A percentile compares a stretch with the other conserved stretches of the same genome.
Evolutionary conservation across 225 moss, liverwort and hornwort genomes (phyloP).

Genomic region (Neckera pumila): DNA sequence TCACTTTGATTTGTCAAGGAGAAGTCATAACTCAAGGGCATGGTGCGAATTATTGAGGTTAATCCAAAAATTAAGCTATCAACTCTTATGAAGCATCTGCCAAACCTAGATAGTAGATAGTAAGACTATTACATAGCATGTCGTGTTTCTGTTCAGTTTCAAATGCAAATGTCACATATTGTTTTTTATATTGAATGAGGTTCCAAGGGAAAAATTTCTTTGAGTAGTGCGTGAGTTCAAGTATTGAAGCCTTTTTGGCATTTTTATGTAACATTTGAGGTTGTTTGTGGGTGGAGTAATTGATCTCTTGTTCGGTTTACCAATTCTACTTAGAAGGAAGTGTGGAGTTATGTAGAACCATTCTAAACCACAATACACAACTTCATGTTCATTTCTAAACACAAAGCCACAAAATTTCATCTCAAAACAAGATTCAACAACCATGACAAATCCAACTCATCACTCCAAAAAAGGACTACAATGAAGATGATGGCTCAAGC

Average conservation of each 20-base stretch:
- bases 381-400: not conserved
- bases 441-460: not conserved
- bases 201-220: too few species aligned
- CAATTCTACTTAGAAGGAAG: not conserved
- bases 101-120: not conserved
- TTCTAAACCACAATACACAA: not conserved
- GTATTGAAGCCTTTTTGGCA: not conserved
- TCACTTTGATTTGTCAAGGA: not conserved
- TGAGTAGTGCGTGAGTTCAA: not conserved
- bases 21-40: not conserved
- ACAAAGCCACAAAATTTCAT: not conserved
- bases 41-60: not conserved
- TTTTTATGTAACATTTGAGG: not conserved
- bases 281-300: not conserved
- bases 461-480: not conserved
- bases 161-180: not conserved
- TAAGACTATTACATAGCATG: not conserved
- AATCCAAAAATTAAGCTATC: not conserved
- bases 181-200: not conserved
- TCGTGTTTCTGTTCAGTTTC: not conserved
- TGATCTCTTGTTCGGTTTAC: not conserved
- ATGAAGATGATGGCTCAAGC: constrained; percentile 9
- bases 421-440: not conserved
- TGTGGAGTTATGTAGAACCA: not conserved
- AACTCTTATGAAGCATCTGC: not conserved